Evolutionary conservation across 352 stramenopile genomes (phyloP), one percentile per base, ranked within the genome.

Genomic region (Ophiocytium majus): DNA sequence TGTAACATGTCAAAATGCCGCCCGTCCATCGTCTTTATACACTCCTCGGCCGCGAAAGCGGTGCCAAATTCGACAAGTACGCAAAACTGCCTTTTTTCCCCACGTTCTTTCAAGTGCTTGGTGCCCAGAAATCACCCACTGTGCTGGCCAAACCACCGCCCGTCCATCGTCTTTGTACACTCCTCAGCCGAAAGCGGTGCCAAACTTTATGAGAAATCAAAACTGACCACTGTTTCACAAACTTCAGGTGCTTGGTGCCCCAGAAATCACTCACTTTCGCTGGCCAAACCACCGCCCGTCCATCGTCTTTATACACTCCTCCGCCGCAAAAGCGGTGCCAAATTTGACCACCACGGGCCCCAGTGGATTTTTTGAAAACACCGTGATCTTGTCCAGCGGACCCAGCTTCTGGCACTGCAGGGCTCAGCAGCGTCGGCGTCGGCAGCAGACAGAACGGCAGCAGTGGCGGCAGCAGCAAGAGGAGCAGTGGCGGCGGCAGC

Each of bases 331-430:
- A 19, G 84, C 83, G n/a, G 88, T 90, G 0, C 76, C 89, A 85
- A 91, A 92, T 79, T 98, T 98, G 83, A 98, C 91, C 78, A 98
- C 93, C 0, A 98, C 93, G 0, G 98, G 94, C 1, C 95, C 95
- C 10, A 97, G 91, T 32, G 90, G 89, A 89, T 97, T 94, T 83
- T 97, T 97, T 0, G 91, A 91, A 89, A 98, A 98, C 10, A 98
- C 89, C n/a, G 96, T 98, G 63, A 98, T 97, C 89, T 98, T 93
- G 76, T 94, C 90, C 0, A 93, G 89, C n/a, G 78, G 85, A 32
- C 90, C 91, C 81, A 91, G 91, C 37, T 88, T 82, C 10, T 86
- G 71, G 63, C 80, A 78, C 74, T 93, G 90, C 88, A 94, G 94
- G 43, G 82, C 31, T n/a, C n/a, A n/a, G n/a, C n/a, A n/a, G n/a